Conservation (phyloP, 148 eudicot genomes). For the Rhododendron kiyosumense region DNA sequence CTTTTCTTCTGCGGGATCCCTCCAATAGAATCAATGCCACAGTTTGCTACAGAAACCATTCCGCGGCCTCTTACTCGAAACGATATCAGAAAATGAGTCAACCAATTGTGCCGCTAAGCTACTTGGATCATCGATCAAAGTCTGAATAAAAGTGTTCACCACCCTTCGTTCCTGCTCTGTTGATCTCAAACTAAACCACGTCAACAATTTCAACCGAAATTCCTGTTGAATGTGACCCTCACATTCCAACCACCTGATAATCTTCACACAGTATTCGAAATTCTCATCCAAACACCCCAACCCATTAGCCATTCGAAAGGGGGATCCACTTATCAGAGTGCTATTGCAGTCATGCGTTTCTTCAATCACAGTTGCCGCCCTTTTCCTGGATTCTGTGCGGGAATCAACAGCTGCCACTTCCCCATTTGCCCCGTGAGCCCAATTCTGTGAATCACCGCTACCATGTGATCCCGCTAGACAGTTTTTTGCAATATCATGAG, state of each 20-base stretch:
- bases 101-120: conserved; percentile 82
- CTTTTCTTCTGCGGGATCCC: not conserved
- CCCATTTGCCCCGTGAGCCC: conserved; percentile 35
- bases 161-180: conserved; percentile 85
- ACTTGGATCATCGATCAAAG: conserved; percentile 67
- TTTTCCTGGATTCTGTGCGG: conserved; percentile 37
- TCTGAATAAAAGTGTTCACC: conserved; percentile 66
- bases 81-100: conserved; percentile 67
- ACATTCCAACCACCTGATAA: conserved; percentile 66
- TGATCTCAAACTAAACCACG: conserved; percentile 90
- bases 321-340: conserved; percentile 49
- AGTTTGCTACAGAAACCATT: conserved; percentile 45
- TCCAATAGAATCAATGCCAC: conserved; percentile 25
- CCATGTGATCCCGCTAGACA: conserved; percentile 47
- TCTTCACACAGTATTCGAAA: conserved; percentile 76
- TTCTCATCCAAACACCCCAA: conserved; percentile 58
- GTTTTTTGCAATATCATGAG: conserved; percentile 46
- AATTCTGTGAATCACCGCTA: conserved; percentile 51
- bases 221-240: conserved; percentile 57
- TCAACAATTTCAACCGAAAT: conserved; percentile 69
- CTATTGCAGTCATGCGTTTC: conserved; percentile 77
- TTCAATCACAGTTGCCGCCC: conserved; percentile 42
- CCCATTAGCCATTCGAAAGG: conserved; percentile 27
- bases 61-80: conserved; percentile 62
- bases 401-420: conserved; percentile 58